phyloP scores from a whole-genome alignment of 2,329 filamentous ascomycete species.

The Fusarium gaditjirri region DNA sequence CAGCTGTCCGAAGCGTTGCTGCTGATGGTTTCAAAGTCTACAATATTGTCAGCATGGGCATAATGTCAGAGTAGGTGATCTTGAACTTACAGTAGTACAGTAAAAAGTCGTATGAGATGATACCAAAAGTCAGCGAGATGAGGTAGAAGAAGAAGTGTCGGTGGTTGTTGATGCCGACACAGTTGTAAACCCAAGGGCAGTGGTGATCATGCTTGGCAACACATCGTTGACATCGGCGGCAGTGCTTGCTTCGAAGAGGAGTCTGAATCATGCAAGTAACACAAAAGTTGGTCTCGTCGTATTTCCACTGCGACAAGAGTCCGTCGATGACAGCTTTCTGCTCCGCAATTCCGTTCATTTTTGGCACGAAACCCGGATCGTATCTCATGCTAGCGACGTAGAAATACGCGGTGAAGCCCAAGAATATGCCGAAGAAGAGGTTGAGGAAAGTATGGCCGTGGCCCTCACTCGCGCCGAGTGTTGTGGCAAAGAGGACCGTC shows the following conservation, averaged over 20 bases:
- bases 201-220: conserved; percentile 98
- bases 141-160: conserved; percentile 95
- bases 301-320: conserved; percentile 85
- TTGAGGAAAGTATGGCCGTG: conserved; percentile 76
- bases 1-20: conserved; percentile 68
- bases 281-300: conserved; percentile 94
- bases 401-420: conserved; percentile 80
- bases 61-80: neutral
- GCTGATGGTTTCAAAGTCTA: conserved; percentile 72
- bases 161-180: conserved; percentile 94
- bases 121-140: conserved; percentile 78
- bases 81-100: conserved; percentile 73
- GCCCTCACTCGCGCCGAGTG: conserved; percentile 28
- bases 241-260: conserved; percentile 95
- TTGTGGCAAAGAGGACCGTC: conserved; percentile 59
- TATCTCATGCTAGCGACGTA: conserved; percentile 86
- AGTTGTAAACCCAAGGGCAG: conserved; percentile 98
- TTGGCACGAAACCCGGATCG: conserved; percentile 94
- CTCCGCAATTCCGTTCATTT: conserved; percentile 86
- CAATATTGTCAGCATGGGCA: conserved; percentile 11
- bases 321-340: conserved; percentile 92
- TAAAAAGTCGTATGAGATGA: conserved; percentile 77
- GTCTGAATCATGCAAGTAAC: conserved; percentile 94
- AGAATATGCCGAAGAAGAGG: conserved; percentile 74
- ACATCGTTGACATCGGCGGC: conserved; percentile 88